These are phyloP conservation scores for Podospora tetraspora DNA, from an alignment of 495 filamentous ascomycete species.

Conservation along the genomic window DNA sequence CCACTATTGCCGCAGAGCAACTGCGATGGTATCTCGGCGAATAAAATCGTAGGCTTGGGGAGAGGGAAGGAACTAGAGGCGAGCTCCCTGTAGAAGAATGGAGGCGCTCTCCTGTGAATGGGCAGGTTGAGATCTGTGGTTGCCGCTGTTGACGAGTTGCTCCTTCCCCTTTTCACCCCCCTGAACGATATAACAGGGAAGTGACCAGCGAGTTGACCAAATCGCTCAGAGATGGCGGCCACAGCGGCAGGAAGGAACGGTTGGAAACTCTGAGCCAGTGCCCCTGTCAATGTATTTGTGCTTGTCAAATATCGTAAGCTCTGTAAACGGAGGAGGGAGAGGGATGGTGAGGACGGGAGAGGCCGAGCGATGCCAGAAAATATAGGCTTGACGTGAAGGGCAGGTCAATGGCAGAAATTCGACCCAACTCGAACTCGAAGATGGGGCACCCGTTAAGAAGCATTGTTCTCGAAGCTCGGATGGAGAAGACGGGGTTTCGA, in stretches of 20 bases:
- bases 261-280: not conserved
- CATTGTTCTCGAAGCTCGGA: not conserved
- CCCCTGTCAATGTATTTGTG: not conserved
- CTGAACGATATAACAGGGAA: not conserved
- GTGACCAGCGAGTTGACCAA: not conserved
- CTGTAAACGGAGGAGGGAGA: not conserved
- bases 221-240: not conserved
- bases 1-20: not conserved
- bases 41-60: not conserved
- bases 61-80: not conserved
- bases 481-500: not conserved
- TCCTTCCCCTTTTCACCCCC: slow-evolving; percentile 15
- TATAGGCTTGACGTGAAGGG: not conserved
- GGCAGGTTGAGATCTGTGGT: not conserved
- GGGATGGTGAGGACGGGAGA: not conserved
- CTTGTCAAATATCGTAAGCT: not conserved
- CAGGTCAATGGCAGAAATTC: not conserved
- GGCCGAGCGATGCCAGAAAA: not conserved
- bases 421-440: not conserved
- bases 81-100: not conserved
- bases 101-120: not conserved
- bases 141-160: slow-evolving; percentile 11
- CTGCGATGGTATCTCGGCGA: not conserved
- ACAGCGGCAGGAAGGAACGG: not conserved
- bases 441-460: not conserved